A percentile compares a stretch with the other conserved stretches of the same genome.
These are phyloP conservation scores for Aeschynomene evenia DNA, from an alignment of 306 rosid species.

Conservation along the genomic window DNA sequence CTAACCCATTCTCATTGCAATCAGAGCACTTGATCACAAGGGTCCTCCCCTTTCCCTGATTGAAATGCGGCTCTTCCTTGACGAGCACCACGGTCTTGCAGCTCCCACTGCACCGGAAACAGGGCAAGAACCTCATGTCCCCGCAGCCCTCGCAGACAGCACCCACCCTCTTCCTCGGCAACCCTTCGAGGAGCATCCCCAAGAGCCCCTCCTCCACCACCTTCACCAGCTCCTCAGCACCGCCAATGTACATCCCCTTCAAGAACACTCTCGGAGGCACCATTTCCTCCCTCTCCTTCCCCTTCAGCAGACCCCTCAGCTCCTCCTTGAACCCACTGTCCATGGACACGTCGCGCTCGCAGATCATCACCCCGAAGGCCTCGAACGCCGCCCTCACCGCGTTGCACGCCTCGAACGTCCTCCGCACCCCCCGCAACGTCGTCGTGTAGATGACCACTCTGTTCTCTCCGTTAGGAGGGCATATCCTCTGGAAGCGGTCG, in stretches of 20 bases:
- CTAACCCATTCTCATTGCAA: constrained; percentile 91
- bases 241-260: constrained; percentile 69
- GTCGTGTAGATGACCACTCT: constrained; percentile 81
- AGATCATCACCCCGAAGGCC: constrained; percentile 50
- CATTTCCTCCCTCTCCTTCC: constrained; percentile 37
- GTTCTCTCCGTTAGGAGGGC: constrained; percentile 79
- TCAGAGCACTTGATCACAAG: constrained; percentile 56
- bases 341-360: constrained; percentile 92
- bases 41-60: constrained; percentile 37
- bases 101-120: constrained; percentile 79
- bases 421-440: constrained; percentile 72
- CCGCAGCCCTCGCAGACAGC: constrained; percentile 84
- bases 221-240: constrained; percentile 62
- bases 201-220: constrained; percentile 67
- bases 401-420: constrained; percentile 77
- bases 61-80: not conserved
- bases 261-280: constrained; percentile 78
- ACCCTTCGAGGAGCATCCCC: constrained; percentile 55
- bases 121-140: constrained; percentile 74
- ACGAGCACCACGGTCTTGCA: constrained; percentile 44
- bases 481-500: constrained; percentile 48
- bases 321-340: constrained; percentile 72
- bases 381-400: constrained; percentile 65
- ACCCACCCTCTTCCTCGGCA: constrained; percentile 59
- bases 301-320: constrained; percentile 45